A percentile compares a stretch with the other conserved stretches of the same genome.
Conservation (phyloP, 108 stramenopile genomes). For the Skeletonema potamos region DNA sequence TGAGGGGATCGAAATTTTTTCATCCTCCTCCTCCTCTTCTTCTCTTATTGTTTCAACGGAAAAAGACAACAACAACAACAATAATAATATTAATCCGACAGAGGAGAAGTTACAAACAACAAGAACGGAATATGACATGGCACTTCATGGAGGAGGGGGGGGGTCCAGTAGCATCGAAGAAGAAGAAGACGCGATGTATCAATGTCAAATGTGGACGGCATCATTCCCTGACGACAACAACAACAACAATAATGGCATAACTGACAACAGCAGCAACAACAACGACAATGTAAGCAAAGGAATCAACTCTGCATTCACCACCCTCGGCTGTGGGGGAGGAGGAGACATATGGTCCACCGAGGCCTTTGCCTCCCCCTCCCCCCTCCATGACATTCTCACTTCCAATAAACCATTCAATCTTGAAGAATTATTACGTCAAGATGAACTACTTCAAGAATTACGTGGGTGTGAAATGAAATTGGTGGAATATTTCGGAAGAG, state of each 20-base stretch:
- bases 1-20: neutral
- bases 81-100: no score
- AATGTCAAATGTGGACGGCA: neutral
- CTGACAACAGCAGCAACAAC: neutral
- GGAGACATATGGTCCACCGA: slow-evolving; percentile 75
- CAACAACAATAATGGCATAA: no score
- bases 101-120: neutral
- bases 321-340: neutral
- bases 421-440: slow-evolving; percentile 85
- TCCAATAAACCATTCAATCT: slow-evolving; percentile 66
- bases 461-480: slow-evolving; percentile 83
- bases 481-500: slow-evolving; percentile 82
- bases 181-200: neutral
- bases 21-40: no score
- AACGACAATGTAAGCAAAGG: neutral
- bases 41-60: no score
- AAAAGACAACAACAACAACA: no score
- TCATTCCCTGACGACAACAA: neutral
- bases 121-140: neutral
- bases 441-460: slow-evolving; percentile 95
- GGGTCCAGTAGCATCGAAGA: neutral
- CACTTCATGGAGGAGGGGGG: neutral
- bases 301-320: slow-evolving; percentile 2
- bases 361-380: slow-evolving; percentile 54
- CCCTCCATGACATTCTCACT: slow-evolving; percentile 90